Base-by-base conservation (phyloP, 2,329 filamentous ascomycete genomes). In the Scedosporium apiospermum region DNA sequence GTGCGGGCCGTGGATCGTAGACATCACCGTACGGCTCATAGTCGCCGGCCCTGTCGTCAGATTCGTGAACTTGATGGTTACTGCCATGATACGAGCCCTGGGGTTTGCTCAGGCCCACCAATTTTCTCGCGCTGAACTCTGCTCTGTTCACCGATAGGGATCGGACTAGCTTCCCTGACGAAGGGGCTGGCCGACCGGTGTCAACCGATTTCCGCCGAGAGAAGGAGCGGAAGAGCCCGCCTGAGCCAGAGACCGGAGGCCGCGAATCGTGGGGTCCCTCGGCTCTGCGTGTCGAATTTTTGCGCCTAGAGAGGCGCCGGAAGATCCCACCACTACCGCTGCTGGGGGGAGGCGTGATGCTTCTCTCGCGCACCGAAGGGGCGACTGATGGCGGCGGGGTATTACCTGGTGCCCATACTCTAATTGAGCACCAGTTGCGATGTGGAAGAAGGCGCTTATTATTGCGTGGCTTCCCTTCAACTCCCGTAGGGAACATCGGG, bases 391-490 rank as follows among this genome's bases (percentile, higher is more conserved):
- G 80, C 0, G 86, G 84, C 12, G 92, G 92, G 1, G 90, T 96
- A 41, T 77, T 79, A 3, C 90, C 91, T 1, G 93, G 92, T 9
- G 85, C 79, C 76, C 96, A 98, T 71, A 90, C 83, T 61, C 90
- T 84, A 68, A 99, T 96, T 2, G 91, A 90, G 73, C 93, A 98
- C 90, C 93, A 99, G 72, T 99, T 99, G 38, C 95, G 85, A 64
- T 95, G 88, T 21, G 93, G 93, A 9, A 98, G 80, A 1, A 99
- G 79, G 64, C 88, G 87, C 70, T 91, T 96, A 73, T 99, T 99
- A 75, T 96, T 98, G 65, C 95, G 85, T 21, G 87, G 82, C 73
- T 91, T 96, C 49, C 91, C 90, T 69, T 97, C 92, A 1, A 97
- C 91, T 66, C 96, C 95, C 63, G 91, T 86, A 1, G 82, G 85